Conservation (phyloP, 192 early-diverging fungal species). For the Umbelopsis isabellina region DNA sequence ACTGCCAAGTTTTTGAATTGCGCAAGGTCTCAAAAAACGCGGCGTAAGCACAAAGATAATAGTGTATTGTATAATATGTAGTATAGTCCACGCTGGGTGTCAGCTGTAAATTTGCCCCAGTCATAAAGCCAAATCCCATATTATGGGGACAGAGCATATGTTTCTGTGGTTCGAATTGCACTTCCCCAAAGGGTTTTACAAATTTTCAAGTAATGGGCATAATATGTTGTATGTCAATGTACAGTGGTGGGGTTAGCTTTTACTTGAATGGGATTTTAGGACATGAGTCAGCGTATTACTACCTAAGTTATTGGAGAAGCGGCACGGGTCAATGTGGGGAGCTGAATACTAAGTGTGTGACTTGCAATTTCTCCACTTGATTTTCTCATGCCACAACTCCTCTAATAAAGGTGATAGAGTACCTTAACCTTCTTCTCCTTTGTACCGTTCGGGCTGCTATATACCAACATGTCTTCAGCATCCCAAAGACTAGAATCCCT, state of each 20-base stretch:
- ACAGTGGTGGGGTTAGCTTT: too few species aligned
- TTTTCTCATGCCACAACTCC: slow-evolving; percentile 13
- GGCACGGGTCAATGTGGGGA: slow-evolving; percentile 16
- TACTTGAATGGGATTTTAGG: too few species aligned
- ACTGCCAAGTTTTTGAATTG: neutral
- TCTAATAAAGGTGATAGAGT: neutral
- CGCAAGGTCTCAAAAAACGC: neutral
- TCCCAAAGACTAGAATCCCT: slow-evolving; percentile 39
- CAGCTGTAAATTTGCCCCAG: too few species aligned
- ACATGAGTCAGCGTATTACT: neutral
- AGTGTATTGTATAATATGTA: neutral
- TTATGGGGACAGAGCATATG: slow-evolving; percentile 7
- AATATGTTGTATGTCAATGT: too few species aligned
- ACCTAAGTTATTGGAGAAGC: neutral
- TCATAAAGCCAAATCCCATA: too few species aligned
- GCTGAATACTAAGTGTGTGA: neutral
- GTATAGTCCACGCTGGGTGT: neutral
- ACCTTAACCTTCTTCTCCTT: slow-evolving; percentile 5
- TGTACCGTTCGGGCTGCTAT: neutral
- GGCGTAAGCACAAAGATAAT: too few species aligned
- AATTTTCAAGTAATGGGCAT: too few species aligned
- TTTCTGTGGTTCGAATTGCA: neutral
- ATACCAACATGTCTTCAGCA: slow-evolving; percentile 29
- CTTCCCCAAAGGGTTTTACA: too few species aligned
- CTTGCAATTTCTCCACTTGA: slow-evolving; percentile 15